Evolutionary conservation across 169 alveolate genomes (phyloP).

Genomic region (Eimeria necatrix): DNA sequence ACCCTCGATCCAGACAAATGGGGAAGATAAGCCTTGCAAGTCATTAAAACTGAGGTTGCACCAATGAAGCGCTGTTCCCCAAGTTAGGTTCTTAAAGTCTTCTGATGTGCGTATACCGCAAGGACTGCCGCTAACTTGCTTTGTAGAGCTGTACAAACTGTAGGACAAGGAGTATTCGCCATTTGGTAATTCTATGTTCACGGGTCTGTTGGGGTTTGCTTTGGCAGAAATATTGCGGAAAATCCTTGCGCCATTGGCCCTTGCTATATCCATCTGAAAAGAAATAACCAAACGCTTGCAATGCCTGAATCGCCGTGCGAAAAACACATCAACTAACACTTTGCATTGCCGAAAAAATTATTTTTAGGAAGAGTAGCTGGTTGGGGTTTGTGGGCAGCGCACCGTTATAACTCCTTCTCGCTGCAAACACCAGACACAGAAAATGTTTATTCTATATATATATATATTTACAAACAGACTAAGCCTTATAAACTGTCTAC

Average conservation of each 20-base stretch:
- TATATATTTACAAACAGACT: neutral
- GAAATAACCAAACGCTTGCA: neutral
- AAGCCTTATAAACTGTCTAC: neutral
- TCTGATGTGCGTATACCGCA: constrained; percentile 51
- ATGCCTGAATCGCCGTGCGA: neutral
- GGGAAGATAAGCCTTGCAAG: constrained; percentile 13
- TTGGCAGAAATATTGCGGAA: constrained; percentile 47
- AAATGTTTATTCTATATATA: neutral
- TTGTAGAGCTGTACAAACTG: constrained; percentile 52
- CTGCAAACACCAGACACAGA: constrained; percentile 38
- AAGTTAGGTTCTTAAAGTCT: constrained; percentile 13
- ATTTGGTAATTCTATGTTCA: constrained; percentile 13
- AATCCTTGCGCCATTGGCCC: constrained; percentile 52
- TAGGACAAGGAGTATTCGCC: constrained; percentile 49
- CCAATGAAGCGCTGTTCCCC: constrained; percentile 54
- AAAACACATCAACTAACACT: too few relatives aligned
- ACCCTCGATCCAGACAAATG: constrained; percentile 65
- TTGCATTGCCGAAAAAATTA: too few relatives aligned
- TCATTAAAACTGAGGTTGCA: constrained; percentile 38
- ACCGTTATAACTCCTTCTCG: constrained; percentile 68
- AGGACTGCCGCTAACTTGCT: constrained; percentile 55
- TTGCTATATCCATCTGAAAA: constrained; percentile 47
- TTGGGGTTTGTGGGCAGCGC: neutral
- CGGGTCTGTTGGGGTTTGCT: constrained; percentile 37
- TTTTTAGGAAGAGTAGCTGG: too few relatives aligned